phyloP scores from a whole-genome alignment of 2,329 filamentous ascomycete species.

The Apiospora rasikravindrae region DNA sequence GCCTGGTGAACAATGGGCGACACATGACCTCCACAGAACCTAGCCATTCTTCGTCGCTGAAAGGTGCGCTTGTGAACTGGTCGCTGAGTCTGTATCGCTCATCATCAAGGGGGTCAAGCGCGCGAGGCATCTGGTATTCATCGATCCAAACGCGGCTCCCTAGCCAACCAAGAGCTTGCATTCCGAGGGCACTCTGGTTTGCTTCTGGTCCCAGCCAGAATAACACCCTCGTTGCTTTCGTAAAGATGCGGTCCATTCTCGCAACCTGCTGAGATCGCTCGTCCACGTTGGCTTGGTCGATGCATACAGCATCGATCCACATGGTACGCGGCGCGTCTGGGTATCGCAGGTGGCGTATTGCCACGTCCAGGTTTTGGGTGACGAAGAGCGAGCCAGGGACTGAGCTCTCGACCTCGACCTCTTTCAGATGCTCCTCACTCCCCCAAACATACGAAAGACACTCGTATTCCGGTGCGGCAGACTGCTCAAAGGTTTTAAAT shows the following conservation, averaged over 20 bases:
- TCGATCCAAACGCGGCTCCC: no score
- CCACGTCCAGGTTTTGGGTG: background rate
- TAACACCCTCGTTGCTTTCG: conserved; percentile 24
- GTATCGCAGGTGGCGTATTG: background rate
- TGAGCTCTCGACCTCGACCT: background rate
- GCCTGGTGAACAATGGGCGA: no score
- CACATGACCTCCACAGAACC: no score
- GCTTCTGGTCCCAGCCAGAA: conserved; percentile 26
- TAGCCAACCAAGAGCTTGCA: no score
- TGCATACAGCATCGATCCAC: conserved; percentile 20
- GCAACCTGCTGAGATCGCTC: conserved; percentile 27
- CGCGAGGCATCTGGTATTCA: no score
- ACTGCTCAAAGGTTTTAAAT: no score
- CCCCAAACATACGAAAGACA: conserved; percentile 7
- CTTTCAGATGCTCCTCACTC: no score
- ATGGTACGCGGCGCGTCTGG: background rate
- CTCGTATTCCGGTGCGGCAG: background rate
- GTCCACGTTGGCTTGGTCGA: conserved; percentile 22
- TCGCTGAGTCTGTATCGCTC: no score
- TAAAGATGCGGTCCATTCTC: conserved; percentile 26
- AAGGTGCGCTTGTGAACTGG: no score
- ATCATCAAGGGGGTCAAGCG: no score
- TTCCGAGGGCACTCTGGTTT: no score
- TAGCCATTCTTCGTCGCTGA: no score
- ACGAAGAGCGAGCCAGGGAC: background rate